These are phyloP conservation scores for Castanea mollissima DNA, from an alignment of 306 rosid genomes.

Conservation along the genomic window DNA sequence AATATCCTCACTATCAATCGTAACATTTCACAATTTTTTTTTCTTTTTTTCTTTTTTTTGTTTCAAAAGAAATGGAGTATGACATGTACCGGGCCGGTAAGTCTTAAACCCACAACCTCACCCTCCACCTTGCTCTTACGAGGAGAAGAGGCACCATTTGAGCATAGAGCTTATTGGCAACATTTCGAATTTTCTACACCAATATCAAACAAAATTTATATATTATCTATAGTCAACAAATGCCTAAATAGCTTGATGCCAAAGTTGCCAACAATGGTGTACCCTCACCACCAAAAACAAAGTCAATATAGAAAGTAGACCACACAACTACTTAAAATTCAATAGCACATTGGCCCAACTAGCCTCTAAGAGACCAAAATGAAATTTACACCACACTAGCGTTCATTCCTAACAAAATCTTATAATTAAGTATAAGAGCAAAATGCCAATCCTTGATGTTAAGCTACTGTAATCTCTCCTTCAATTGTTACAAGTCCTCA, in stretches of 20 bases:
- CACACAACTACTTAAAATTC: background rate
- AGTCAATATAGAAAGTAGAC: background rate
- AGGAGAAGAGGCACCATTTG: too few relatives aligned
- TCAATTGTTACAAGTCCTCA: too few relatives aligned
- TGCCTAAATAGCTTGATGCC: background rate
- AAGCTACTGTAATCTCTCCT: too few relatives aligned
- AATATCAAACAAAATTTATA: background rate
- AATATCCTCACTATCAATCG: background rate
- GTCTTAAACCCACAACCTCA: too few relatives aligned
- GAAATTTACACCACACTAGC: background rate
- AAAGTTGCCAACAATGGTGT: background rate
- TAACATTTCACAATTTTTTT: background rate
- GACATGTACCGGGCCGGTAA: too few relatives aligned
- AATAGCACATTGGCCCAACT: background rate
- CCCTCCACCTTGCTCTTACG: too few relatives aligned
- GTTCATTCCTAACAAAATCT: background rate
- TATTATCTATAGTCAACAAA: background rate
- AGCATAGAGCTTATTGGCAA: background rate
- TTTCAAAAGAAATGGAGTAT: too few relatives aligned
- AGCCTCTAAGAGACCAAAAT: background rate
- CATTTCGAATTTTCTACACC: background rate
- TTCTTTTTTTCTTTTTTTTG: too few relatives aligned
- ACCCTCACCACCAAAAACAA: background rate
- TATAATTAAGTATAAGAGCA: background rate
- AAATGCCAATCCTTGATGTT: too few relatives aligned